Conservation (phyloP, 1,139 yeast species). For the Blastobotrys buckinghamii region DNA sequence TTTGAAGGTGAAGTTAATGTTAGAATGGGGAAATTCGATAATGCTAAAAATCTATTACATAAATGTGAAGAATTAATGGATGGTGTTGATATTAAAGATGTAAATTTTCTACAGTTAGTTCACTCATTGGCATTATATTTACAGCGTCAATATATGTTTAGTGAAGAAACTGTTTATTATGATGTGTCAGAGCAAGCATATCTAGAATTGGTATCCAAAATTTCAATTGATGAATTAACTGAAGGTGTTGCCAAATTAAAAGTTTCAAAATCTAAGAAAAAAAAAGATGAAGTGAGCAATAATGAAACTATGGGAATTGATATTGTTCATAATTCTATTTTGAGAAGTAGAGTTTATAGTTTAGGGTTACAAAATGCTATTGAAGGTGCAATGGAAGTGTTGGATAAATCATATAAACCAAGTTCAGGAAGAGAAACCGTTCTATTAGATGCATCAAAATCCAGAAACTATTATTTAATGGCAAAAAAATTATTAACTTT, state of each 20-base stretch:
- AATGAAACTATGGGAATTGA: slow-evolving; percentile 17
- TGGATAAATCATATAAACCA: slow-evolving; percentile 12
- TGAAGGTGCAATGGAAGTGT: slow-evolving; percentile 20
- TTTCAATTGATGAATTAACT: slow-evolving; percentile 13
- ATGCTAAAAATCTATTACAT: slow-evolving; percentile 20
- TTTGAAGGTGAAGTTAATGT: slow-evolving; percentile 23
- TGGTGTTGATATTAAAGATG: slow-evolving; percentile 18
- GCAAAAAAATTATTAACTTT: slow-evolving; percentile 24
- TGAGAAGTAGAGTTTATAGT: slow-evolving; percentile 22
- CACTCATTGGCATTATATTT: slow-evolving; percentile 24
- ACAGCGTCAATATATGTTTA: slow-evolving; percentile 21
- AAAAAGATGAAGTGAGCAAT: slow-evolving; percentile 13
- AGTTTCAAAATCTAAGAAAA: slow-evolving; percentile 2
- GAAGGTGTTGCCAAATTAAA: slow-evolving; percentile 13
- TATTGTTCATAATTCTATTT: slow-evolving; percentile 20
- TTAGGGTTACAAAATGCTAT: slow-evolving; percentile 22
- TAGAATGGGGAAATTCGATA: slow-evolving; percentile 20
- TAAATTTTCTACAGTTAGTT: slow-evolving; percentile 20
- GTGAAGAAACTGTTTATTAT: slow-evolving; percentile 23
- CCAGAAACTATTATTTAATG: slow-evolving; percentile 21
- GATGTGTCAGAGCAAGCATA: slow-evolving; percentile 22
- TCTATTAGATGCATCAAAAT: slow-evolving; percentile 19
- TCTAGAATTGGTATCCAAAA: slow-evolving; percentile 11
- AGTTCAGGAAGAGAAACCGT: slow-evolving; percentile 18
- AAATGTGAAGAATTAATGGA: slow-evolving; percentile 22